A percentile compares a stretch with the other conserved stretches of the same genome.
Evolutionary conservation across 495 filamentous ascomycete species (phyloP).

Genomic region (Darksidea phi): DNA sequence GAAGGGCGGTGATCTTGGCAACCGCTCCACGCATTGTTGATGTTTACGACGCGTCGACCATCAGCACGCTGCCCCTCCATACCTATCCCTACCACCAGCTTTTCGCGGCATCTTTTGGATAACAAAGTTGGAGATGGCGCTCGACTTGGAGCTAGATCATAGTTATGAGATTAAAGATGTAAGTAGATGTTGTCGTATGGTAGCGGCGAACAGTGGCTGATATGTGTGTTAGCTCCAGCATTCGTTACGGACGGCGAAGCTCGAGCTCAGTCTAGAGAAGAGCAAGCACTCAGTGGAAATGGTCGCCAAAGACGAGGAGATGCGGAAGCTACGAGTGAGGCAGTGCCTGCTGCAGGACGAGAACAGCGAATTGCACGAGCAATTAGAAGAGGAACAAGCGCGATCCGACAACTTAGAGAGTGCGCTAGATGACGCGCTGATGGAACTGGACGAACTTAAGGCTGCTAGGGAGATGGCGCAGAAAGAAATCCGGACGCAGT

Average conservation of each 20-base stretch:
- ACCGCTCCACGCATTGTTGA: slow-evolving; percentile 7
- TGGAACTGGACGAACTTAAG: slow-evolving; percentile 56
- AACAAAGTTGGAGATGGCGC: slow-evolving; percentile 21
- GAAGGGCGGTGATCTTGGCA: too few relatives aligned
- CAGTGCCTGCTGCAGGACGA: slow-evolving; percentile 69
- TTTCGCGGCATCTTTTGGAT: slow-evolving; percentile 17
- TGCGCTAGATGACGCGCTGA: slow-evolving; percentile 55
- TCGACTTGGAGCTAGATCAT: slow-evolving; percentile 16
- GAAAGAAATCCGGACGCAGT: slow-evolving; percentile 54
- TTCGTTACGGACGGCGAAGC: slow-evolving; percentile 49
- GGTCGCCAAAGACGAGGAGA: slow-evolving; percentile 66
- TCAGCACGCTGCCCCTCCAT: background rate
- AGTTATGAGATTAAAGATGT: slow-evolving; percentile 31
- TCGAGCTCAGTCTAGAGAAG: slow-evolving; percentile 68
- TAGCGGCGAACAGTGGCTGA: background rate
- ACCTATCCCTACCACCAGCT: background rate
- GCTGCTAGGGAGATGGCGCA: slow-evolving; percentile 58
- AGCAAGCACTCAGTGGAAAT: slow-evolving; percentile 57
- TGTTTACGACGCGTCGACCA: slow-evolving; percentile 23
- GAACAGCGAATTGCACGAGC: slow-evolving; percentile 61
- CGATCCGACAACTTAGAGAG: slow-evolving; percentile 51
- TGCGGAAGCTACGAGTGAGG: slow-evolving; percentile 59
- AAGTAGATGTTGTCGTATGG: background rate
- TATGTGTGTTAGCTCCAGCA: slow-evolving; percentile 37
- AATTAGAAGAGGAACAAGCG: slow-evolving; percentile 57